Conservation (phyloP, 345 rosid genomes). For the Eucalyptus cloeziana region DNA sequence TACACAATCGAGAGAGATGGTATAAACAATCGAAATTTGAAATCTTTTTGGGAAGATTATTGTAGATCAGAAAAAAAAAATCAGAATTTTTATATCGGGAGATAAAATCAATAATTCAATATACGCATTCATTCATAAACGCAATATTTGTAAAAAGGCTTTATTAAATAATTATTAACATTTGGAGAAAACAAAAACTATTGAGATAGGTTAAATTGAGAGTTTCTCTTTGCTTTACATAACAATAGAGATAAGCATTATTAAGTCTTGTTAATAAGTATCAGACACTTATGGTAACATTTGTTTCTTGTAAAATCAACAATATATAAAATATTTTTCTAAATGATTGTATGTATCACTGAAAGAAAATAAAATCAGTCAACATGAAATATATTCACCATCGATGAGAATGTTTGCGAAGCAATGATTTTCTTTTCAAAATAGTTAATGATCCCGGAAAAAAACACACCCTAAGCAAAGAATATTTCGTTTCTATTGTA, state of each 20-base stretch:
- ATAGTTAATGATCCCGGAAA: accelerated
- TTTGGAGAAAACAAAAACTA: neutral
- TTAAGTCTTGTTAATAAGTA: neutral
- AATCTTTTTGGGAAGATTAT: neutral
- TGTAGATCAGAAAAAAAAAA: neutral
- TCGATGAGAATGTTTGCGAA: accelerated
- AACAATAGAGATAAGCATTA: neutral
- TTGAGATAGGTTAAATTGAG: neutral
- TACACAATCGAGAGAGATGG: neutral
- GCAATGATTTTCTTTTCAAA: neutral
- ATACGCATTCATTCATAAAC: neutral
- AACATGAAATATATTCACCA: accelerated
- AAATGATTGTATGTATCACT: neutral
- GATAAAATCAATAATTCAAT: accelerated
- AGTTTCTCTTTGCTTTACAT: neutral
- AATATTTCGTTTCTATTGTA: neutral
- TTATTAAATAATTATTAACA: neutral
- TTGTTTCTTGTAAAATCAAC: neutral
- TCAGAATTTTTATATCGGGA: accelerated
- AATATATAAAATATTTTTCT: neutral
- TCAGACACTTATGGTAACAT: neutral
- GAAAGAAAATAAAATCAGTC: neutral
- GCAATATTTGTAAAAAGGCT: neutral
- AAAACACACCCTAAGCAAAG: neutral
- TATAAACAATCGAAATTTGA: neutral